phyloP scores from a whole-genome alignment of 2,329 filamentous ascomycete species.

The Purpureocillium takamizusanense region DNA sequence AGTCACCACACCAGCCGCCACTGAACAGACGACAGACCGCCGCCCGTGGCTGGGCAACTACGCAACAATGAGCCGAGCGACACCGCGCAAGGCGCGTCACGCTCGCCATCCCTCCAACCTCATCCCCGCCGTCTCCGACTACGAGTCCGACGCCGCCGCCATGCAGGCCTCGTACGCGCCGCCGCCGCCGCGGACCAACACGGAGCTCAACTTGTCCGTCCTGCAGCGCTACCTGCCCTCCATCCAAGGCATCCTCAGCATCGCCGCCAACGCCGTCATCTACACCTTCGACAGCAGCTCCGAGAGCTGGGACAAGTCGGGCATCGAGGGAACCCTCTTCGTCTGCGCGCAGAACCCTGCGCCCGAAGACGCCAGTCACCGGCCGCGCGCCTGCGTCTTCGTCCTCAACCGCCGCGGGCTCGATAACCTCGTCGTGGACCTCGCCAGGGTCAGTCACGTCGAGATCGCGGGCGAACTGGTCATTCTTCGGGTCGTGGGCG shows the following conservation, averaged over 20 bases:
- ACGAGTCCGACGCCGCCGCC: constrained; percentile 55
- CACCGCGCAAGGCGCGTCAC: constrained; percentile 30
- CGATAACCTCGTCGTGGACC: constrained; percentile 59
- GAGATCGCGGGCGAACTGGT: constrained; percentile 52
- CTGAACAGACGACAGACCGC: too few species aligned
- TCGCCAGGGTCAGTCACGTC: constrained; percentile 52
- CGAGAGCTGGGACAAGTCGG: constrained; percentile 73
- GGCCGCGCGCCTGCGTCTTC: constrained; percentile 49
- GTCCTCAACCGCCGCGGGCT: constrained; percentile 64
- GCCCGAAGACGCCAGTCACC: constrained; percentile 21
- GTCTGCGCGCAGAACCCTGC: constrained; percentile 58
- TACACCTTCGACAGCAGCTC: constrained; percentile 65
- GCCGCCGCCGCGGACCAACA: constrained; percentile 60
- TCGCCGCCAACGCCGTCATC: constrained; percentile 78
- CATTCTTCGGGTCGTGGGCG: constrained; percentile 33
- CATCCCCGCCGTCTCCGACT: constrained; percentile 42
- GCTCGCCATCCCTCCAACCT: constrained; percentile 30
- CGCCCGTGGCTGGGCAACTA: too few species aligned
- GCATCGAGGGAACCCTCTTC: constrained; percentile 82
- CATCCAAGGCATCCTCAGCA: constrained; percentile 64
- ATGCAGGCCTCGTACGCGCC: constrained; percentile 27
- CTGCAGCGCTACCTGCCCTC: constrained; percentile 72
- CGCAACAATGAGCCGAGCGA: constrained; percentile 32
- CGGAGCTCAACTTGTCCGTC: constrained; percentile 79
- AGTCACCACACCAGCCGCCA: too few species aligned